Base-by-base conservation (phyloP, 257 asterid species). In the Nicotiana benthamiana region DNA sequence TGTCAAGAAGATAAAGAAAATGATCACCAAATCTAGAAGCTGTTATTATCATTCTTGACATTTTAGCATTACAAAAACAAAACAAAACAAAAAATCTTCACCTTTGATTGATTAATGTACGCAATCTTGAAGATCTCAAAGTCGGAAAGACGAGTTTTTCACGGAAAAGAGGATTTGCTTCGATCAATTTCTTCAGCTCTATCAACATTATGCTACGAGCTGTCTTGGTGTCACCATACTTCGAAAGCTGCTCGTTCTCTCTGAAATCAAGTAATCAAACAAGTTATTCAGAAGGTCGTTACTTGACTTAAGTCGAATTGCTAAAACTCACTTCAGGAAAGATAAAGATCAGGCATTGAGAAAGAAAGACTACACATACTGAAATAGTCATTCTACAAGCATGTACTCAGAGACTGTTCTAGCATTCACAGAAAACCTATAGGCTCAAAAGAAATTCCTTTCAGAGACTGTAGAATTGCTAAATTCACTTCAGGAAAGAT, bases 241-340 rank as follows among this genome's bases (percentile, higher is more conserved):
- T 95, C 34, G 98, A 93, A 60, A 95, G 97, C 92, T 95, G 98
- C 89, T 95, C 99, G 75, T 95, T 93, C 85, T 95, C 99, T 92
- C 99, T 95, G 96, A 81, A 81, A 87, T 65, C 65, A 84, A 62
- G 59, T 74, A 46, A 26, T 10, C 13, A 22, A 22, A 28, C 12
- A 28, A 3, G 60, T 24, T 46, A 48, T 48, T 48, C 24, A 74
- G 61, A 74, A 74, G 79, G 22, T 10, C 79, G 51, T 48, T 24
- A 48, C 24, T 22, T 46, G 78, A 48, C 61, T 24, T 72, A 12
- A 5, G n/a, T 53, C 5, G 20, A 53, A 53, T 53, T 53, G 59
- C n/a, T 53, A 53, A 53, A 53, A 12, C n/a, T 4, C 59, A 53
- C n/a, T 53, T 53, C n/a, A 53, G 22, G 59, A 46, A 74, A 74